These are phyloP conservation scores for Ophiostoma tasmaniense DNA, from an alignment of 2,329 filamentous ascomycete species.

Conservation along the genomic window DNA sequence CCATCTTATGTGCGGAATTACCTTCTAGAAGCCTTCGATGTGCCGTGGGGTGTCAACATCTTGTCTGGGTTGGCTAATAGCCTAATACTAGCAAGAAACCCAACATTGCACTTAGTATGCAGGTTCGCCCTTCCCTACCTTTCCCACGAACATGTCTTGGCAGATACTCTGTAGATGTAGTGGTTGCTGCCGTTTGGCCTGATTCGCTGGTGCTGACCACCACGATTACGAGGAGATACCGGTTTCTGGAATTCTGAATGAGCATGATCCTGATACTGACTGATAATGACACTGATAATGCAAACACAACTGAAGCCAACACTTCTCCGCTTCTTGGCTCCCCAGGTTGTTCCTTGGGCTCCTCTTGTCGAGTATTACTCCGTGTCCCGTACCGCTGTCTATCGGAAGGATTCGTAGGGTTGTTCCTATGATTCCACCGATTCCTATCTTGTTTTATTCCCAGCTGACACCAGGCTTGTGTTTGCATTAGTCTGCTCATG, in stretches of 20 bases:
- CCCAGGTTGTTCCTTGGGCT: background rate
- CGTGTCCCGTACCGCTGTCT: background rate
- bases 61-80: no score
- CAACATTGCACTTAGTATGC: background rate
- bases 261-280: background rate
- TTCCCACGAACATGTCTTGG: background rate
- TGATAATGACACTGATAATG: background rate
- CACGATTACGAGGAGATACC: background rate
- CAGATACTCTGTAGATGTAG: background rate
- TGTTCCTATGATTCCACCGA: background rate
- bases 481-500: background rate
- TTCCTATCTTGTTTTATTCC: background rate
- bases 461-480: background rate
- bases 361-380: background rate
- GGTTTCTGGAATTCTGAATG: background rate
- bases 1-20: background rate
- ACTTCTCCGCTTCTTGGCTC: background rate
- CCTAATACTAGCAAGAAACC: no score
- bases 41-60: background rate
- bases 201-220: background rate
- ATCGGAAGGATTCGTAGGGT: background rate
- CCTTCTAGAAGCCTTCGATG: constrained; percentile 4
- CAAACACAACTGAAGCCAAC: background rate
- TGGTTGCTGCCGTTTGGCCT: background rate
- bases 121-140: background rate